phyloP scores from a whole-genome alignment of 139 green algal genomes.

The Chlamydomonas schloesseri region DNA sequence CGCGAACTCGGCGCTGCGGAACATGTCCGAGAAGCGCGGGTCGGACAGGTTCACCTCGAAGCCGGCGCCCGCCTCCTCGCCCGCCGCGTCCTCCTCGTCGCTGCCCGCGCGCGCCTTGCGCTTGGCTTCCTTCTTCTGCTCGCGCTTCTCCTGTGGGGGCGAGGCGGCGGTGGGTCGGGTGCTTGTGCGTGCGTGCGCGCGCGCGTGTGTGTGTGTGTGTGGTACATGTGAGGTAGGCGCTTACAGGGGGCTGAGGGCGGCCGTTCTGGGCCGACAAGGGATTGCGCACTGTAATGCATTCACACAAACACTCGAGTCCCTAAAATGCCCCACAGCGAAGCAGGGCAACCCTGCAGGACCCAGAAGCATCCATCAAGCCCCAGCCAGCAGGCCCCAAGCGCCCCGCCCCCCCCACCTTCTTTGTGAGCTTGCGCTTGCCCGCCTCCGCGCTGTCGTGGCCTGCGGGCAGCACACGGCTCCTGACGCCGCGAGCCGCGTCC shows the following conservation, averaged over 20 bases:
- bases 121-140: conserved; percentile 48
- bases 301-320: too few relatives aligned
- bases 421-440: conserved; percentile 30
- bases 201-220: too few relatives aligned
- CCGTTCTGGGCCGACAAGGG: too few relatives aligned
- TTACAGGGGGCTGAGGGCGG: too few relatives aligned
- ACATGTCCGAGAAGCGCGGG: conserved; percentile 82
- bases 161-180: too few relatives aligned
- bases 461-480: not conserved
- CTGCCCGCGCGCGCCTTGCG: conserved; percentile 31
- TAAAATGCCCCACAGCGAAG: too few relatives aligned
- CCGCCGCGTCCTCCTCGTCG: conserved; percentile 64
- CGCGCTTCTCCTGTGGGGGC: conserved; percentile 37
- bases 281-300: too few relatives aligned
- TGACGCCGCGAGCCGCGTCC: conserved; percentile 42
- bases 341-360: not conserved
- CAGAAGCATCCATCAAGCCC: too few relatives aligned
- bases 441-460: conserved; percentile 9
- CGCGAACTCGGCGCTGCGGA: conserved; percentile 78
- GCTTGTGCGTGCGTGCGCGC: too few relatives aligned
- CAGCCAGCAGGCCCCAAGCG: too few relatives aligned
- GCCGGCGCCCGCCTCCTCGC: conserved; percentile 57
- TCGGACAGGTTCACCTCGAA: conserved; percentile 62
- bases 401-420: conserved; percentile 48
- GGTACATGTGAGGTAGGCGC: too few relatives aligned